Base-by-base conservation (phyloP, 176 grass and related monocot genomes). In the Urochloa ruziziensis region DNA sequence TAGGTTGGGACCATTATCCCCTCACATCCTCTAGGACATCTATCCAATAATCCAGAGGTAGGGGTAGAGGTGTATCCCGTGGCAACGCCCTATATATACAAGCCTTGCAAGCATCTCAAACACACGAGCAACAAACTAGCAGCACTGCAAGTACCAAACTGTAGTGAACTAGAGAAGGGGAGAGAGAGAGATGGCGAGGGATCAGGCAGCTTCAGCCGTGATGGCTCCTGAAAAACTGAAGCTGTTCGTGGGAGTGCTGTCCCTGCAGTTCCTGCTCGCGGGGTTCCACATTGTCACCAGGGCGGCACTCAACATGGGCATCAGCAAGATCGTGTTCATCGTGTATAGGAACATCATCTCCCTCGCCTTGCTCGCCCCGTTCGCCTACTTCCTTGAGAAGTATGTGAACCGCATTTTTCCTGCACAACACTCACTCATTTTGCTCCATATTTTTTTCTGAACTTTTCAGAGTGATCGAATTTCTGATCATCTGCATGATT, bases 381-480 rank as follows among this genome's bases (percentile, higher is more conserved):
- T 98, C 83, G 96, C 96, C 61, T 98, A 98, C 84, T 98, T 98
- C 72, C 87, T 98, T 29, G 96, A 98, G 73, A 98, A 95, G 96
- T 98, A 80, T 73, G 90, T 82, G 42, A 42, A 48, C 5, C 29
- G 10, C 21, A 5, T 58, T 29, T 13, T 32, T 85, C 18, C 13
- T 7, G 10, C 43, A 66, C 17, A 59, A 59, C 3, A 57, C 18
- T 64, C 24, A 43, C 32, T 51, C 12, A 36, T 12, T 16, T 75
- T 53, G 21, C 32, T 79, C 2, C 13, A 21, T 17, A 39, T 46
- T 51, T 53, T 36, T 7, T 58, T 77, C 40, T 24, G 63, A 66
- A 70, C 9, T 15, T 35, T 1, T 4, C 21, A 57, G 46, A n/a
- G 3, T 77, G 15, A n/a, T n/a, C n/a, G n/a, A 2, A 63, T 5